Evolutionary conservation across 805 yeast genomes (phyloP).

Genomic region (Saturnispora zaruensis): DNA sequence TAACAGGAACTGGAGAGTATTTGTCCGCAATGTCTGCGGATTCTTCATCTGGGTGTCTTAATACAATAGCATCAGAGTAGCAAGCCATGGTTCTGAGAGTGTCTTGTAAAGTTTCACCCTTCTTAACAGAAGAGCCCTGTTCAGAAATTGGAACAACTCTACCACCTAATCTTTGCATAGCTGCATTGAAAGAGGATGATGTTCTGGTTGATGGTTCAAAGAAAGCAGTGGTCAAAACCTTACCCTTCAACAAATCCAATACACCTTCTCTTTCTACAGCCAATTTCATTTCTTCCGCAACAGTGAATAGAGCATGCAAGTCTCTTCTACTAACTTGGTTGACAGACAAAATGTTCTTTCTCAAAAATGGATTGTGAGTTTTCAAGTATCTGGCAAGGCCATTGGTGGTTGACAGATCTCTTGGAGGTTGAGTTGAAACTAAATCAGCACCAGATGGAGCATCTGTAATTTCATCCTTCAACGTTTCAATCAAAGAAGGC

Average conservation of each 20-base stretch:
- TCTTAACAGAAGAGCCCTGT: constrained; percentile 86
- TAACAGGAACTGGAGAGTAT: constrained; percentile 92
- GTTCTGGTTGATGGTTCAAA: constrained; percentile 99
- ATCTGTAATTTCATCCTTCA: constrained; percentile 30
- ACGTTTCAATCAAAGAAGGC: constrained; percentile 28
- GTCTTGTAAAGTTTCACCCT: constrained; percentile 97
- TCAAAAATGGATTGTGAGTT: constrained; percentile 79
- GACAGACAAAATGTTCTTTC: constrained; percentile 82
- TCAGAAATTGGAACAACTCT: constrained; percentile 84
- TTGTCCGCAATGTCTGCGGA: constrained; percentile 92
- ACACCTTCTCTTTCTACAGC: constrained; percentile 96
- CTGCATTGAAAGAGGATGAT: constrained; percentile 93
- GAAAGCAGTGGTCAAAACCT: constrained; percentile 88
- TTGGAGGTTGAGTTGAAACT: constrained; percentile 66
- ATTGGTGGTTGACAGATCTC: constrained; percentile 66
- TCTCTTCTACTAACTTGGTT: constrained; percentile 81
- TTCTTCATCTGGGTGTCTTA: constrained; percentile 92
- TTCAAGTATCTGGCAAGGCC: constrained; percentile 73
- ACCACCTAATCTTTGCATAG: constrained; percentile 99
- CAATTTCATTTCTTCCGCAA: constrained; percentile 96
- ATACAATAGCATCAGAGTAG: constrained; percentile 92
- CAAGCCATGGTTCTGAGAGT: constrained; percentile 92
- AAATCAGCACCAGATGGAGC: constrained; percentile 53
- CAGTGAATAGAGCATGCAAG: constrained; percentile 85
- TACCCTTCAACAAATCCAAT: constrained; percentile 80